Evolutionary conservation across 108 stramenopile genomes (phyloP).

Genomic region (Stephanodiscus triporus): DNA sequence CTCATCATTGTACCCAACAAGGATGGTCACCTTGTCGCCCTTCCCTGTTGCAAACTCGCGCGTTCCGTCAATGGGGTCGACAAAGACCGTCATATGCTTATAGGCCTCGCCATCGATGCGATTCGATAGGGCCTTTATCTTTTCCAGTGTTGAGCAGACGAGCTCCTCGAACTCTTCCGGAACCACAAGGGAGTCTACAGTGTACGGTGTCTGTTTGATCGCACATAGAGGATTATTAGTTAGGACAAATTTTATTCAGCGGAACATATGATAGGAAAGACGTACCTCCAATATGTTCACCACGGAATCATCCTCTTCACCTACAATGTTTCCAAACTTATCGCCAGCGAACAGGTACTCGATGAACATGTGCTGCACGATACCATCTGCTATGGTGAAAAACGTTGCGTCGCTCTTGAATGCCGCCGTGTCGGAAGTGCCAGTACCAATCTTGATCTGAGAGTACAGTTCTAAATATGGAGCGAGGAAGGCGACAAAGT

Average conservation of each 20-base stretch:
- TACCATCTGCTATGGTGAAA: conserved; percentile 61
- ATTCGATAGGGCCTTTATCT: conserved; percentile 31
- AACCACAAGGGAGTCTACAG: conserved; percentile 20
- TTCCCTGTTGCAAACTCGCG: conserved; percentile 73
- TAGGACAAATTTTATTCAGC: too few relatives aligned
- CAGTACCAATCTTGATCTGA: conserved; percentile 34
- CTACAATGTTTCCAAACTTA: conserved; percentile 34
- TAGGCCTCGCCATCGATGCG: conserved; percentile 29
- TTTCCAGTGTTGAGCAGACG: conserved; percentile 28
- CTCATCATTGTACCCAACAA: conserved; percentile 54
- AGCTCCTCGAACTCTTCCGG: conserved; percentile 24
- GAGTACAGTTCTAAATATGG: conserved; percentile 20
- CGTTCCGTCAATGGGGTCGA: conserved; percentile 91
- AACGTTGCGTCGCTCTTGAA: conserved; percentile 49
- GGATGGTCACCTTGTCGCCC: conserved; percentile 74
- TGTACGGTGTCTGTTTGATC: conserved; percentile 13
- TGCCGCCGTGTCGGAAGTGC: conserved; percentile 29
- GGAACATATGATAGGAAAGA: neutral
- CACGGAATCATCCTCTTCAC: conserved; percentile 33
- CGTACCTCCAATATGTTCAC: conserved; percentile 16
- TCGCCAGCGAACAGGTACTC: conserved; percentile 39
- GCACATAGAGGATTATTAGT: neutral
- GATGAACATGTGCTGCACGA: conserved; percentile 53
- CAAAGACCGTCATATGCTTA: conserved; percentile 49
- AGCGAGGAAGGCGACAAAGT: neutral